Conservation (phyloP, 192 early-diverging fungal species). For the Backusella westeae region DNA sequence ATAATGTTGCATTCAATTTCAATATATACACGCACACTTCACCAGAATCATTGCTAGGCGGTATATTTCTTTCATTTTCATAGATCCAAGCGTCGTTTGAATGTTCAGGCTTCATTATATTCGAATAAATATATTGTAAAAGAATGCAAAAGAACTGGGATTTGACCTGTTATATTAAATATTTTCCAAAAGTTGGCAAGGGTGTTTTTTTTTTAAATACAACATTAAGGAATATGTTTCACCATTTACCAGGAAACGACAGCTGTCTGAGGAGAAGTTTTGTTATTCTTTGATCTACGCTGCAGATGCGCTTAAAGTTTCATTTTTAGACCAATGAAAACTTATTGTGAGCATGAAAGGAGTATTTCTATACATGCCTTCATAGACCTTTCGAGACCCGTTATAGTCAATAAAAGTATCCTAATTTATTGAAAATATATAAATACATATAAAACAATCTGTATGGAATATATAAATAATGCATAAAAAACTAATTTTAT, state of each 20-base stretch:
- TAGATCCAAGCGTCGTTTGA: background rate
- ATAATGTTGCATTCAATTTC: background rate
- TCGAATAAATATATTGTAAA: background rate
- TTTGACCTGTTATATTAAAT: background rate
- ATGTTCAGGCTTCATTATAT: background rate
- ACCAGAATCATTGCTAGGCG: background rate
- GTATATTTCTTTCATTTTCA: background rate
- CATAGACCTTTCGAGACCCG: too few relatives aligned
- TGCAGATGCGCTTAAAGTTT: background rate
- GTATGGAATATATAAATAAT: background rate
- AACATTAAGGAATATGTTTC: background rate
- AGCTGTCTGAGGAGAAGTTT: background rate
- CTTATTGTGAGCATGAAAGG: background rate
- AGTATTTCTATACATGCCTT: background rate
- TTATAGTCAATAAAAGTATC: too few relatives aligned
- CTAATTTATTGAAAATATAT: too few relatives aligned
- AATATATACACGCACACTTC: background rate
- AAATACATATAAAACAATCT: too few relatives aligned
- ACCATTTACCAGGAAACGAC: background rate
- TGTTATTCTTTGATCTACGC: background rate
- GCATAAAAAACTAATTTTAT: background rate
- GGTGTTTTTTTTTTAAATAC: background rate
- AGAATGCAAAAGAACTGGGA: background rate
- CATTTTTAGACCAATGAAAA: background rate
- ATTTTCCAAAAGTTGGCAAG: background rate